Evolutionary conservation across 257 asterid species (phyloP), one percentile per base, ranked within the genome.

Genomic region (Ballota nigra): DNA sequence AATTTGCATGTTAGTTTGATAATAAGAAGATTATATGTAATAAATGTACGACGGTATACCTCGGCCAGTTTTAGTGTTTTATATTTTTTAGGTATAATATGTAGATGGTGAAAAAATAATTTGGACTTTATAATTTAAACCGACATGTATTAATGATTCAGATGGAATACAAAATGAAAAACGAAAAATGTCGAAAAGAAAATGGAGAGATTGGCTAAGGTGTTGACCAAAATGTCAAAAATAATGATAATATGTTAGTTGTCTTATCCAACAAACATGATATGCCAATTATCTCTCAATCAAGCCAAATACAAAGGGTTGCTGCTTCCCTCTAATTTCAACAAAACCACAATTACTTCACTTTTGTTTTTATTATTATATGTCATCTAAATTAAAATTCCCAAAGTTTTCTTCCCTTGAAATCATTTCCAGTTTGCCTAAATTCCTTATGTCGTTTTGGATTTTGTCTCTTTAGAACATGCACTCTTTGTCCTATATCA

Each of bases 221-320:
- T 58, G 66, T 79, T 77, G 83, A 75, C 80, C 79, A 72, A 40
- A 7, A 16, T 63, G 70, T 63, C 55, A 69, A 75, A 64, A 61
- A 72, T 51, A 78, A 74, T 74, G 75, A 81, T 70, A 68, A 29
- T 68, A 28, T 52, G 49, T 52, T 69, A 53, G 23, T 41, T 63
- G 86, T 82, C 83, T 70, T 76, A 83, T 79, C 76, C 82, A 78
- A 64, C 66, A 74, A 68, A 69, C 75, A 81, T 81, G 78, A 87
- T 85, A 75, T 63, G 71, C 78, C 85, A 87, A 80, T 87, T 73
- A 80, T 87, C 80, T 76, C 69, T 75, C 85, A 72, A 84, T 82
- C 85, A 80, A 69, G 40, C 65, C 64, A 31, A 74, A 68, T 64
- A 63, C 75, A 61, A 75, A 71, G 36, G 73, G 47, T 49, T 67